These are phyloP conservation scores for Epichloe aotearoae DNA, from an alignment of 2,329 filamentous ascomycete species.

Conservation along the genomic window DNA sequence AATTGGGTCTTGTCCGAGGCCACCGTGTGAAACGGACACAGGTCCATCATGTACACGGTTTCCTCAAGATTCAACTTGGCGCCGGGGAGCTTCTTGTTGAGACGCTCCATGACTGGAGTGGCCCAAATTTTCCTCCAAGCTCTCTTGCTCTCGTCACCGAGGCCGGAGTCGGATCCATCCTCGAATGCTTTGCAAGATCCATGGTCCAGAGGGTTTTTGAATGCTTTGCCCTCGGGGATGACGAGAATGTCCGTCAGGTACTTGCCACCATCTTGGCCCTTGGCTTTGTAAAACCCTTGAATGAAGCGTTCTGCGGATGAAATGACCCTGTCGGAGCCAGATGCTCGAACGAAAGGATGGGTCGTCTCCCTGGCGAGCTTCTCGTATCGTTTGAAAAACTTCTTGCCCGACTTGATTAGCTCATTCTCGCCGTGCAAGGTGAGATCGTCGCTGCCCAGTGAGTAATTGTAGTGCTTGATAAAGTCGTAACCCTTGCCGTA, in stretches of 20 bases:
- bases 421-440: conserved; percentile 53
- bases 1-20: conserved; percentile 35
- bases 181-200: conserved; percentile 60
- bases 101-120: conserved; percentile 50
- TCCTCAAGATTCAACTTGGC: conserved; percentile 50
- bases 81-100: conserved; percentile 57
- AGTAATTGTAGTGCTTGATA: conserved; percentile 57
- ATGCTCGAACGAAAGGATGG: conserved; percentile 59
- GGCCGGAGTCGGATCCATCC: conserved; percentile 33
- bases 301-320: conserved; percentile 66
- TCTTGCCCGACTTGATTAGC: conserved; percentile 60
- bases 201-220: conserved; percentile 76
- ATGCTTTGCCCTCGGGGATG: conserved; percentile 50
- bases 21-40: conserved; percentile 79
- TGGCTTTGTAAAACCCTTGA: conserved; percentile 49
- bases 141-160: conserved; percentile 37
- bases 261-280: conserved; percentile 24
- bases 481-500: conserved; percentile 57
- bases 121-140: conserved; percentile 52
- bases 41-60: conserved; percentile 66
- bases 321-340: conserved; percentile 57
- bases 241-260: conserved; percentile 47
- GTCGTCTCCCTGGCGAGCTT: conserved; percentile 35
- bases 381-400: conserved; percentile 64
- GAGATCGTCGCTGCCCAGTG: conserved; percentile 55